Conservation (phyloP, 192 early-diverging fungal genomes). For the Polychytrium aggregatum region DNA sequence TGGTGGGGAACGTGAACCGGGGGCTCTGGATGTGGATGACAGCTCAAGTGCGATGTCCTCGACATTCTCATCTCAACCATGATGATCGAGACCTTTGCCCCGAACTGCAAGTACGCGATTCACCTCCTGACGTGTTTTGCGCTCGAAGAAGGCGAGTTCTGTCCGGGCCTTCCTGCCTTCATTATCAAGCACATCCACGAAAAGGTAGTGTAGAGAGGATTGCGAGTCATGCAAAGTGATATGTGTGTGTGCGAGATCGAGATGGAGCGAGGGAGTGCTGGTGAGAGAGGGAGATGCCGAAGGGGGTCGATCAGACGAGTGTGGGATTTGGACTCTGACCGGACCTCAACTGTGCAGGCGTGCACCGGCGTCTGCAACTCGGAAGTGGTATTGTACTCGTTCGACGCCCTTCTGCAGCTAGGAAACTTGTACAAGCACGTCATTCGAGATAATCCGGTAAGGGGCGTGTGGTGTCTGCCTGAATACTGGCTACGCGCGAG, state of each 20-base stretch:
- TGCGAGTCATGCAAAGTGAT: not conserved
- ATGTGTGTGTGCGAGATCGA: not conserved
- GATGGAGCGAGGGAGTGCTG: not conserved
- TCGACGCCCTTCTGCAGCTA: conserved; percentile 16
- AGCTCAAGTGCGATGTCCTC: not conserved
- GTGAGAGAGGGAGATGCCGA: not conserved
- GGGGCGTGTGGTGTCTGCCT: too few relatives aligned
- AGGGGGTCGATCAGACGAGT: too few relatives aligned
- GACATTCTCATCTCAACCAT: conserved; percentile 1
- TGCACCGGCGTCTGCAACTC: conserved; percentile 15
- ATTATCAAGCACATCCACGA: conserved; percentile 65
- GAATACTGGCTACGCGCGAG: too few relatives aligned
- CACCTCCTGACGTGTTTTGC: conserved; percentile 61
- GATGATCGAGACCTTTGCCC: conserved; percentile 45
- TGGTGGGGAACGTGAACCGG: too few relatives aligned
- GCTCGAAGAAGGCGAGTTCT: conserved; percentile 62
- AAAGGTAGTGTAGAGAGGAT: conserved; percentile 52
- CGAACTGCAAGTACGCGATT: conserved; percentile 54
- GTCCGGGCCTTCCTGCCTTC: conserved; percentile 54
- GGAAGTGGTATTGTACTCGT: conserved; percentile 19
- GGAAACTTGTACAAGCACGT: conserved; percentile 43
- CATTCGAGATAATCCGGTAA: conserved; percentile 54
- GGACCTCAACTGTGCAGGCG: too few relatives aligned
- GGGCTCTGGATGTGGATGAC: too few relatives aligned
- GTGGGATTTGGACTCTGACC: too few relatives aligned